These are phyloP conservation scores for Globisporangium uncinulatum DNA, from an alignment of 352 stramenopile species.

Conservation along the genomic window DNA sequence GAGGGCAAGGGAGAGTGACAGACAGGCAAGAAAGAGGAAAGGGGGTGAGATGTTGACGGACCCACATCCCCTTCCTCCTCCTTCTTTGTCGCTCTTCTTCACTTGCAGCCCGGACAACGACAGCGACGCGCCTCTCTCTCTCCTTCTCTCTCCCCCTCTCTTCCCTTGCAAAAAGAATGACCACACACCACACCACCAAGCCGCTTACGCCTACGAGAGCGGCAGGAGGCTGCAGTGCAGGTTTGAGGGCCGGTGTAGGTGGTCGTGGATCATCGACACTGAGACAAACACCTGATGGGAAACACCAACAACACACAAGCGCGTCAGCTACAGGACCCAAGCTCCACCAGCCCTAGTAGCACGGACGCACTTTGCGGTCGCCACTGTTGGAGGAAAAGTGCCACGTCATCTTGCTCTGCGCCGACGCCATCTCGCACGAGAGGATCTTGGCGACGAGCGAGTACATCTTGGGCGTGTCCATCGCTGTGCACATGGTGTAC, in stretches of 20 bases:
- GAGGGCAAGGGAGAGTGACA: neutral
- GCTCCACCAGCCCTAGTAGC: neutral
- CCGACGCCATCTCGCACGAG: conserved; percentile 67
- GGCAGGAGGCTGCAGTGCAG: conserved; percentile 75
- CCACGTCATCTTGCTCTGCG: conserved; percentile 85
- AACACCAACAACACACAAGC: conserved; percentile 7
- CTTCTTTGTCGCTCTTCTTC: too few relatives aligned
- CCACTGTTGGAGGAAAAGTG: conserved; percentile 56
- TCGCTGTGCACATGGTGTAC: conserved; percentile 75
- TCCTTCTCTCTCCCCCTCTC: neutral
- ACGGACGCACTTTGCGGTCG: conserved; percentile 59
- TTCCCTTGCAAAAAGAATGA: neutral
- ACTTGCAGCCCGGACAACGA: too few relatives aligned
- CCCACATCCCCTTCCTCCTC: too few relatives aligned
- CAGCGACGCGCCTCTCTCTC: neutral
- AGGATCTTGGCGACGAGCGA: conserved; percentile 71
- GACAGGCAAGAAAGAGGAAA: too few relatives aligned
- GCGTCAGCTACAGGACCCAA: too few relatives aligned
- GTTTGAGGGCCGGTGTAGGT: conserved; percentile 65
- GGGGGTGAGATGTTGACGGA: too few relatives aligned
- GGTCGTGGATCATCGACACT: conserved; percentile 79
- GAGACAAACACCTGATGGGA: conserved; percentile 64
- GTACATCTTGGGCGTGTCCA: conserved; percentile 80
- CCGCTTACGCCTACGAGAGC: conserved; percentile 40
- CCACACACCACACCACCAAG: too few relatives aligned